Evolutionary conservation across 1,284 basidiomycete species (phyloP).

Genomic region (Meripilus lineatus): DNA sequence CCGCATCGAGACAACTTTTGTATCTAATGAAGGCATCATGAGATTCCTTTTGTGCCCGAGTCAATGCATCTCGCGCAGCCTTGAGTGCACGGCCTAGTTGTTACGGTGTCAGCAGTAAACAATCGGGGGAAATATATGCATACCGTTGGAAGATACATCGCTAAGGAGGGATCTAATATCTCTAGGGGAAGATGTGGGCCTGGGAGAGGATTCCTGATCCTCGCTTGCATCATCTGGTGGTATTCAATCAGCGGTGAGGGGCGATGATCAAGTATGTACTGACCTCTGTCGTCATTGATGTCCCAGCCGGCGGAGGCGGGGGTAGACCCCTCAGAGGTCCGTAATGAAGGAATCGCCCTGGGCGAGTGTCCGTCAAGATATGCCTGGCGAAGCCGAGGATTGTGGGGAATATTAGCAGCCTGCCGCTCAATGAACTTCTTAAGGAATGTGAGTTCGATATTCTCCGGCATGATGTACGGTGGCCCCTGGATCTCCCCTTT

Average conservation of each 20-base stretch:
- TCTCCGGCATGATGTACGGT: slow-evolving; percentile 73
- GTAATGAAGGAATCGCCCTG: slow-evolving; percentile 18
- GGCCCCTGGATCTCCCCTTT: slow-evolving; percentile 79
- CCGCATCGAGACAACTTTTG: slow-evolving; percentile 60
- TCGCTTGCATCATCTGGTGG: slow-evolving; percentile 6
- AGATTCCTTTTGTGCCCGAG: slow-evolving; percentile 62
- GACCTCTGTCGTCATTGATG: slow-evolving; percentile 11
- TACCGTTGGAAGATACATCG: neutral
- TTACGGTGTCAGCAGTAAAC: neutral
- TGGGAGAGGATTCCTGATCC: neutral
- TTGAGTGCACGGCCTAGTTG: slow-evolving; percentile 34
- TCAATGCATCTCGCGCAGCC: slow-evolving; percentile 34
- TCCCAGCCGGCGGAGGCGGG: slow-evolving; percentile 16
- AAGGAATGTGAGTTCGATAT: slow-evolving; percentile 68
- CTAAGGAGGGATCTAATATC: slow-evolving; percentile 2
- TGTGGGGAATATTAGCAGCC: slow-evolving; percentile 63
- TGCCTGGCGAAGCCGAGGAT: slow-evolving; percentile 60
- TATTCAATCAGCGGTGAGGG: slow-evolving; percentile 2
- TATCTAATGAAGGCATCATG: slow-evolving; percentile 69
- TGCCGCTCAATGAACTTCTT: slow-evolving; percentile 77
- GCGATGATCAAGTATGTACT: too few relatives aligned
- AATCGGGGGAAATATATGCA: neutral
- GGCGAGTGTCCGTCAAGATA: slow-evolving; percentile 19
- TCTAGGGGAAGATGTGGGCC: neutral
- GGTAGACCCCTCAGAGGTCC: slow-evolving; percentile 19